Evolutionary conservation across 169 alveolate genomes (phyloP).

Genomic region (Hepatocystis sp.): DNA sequence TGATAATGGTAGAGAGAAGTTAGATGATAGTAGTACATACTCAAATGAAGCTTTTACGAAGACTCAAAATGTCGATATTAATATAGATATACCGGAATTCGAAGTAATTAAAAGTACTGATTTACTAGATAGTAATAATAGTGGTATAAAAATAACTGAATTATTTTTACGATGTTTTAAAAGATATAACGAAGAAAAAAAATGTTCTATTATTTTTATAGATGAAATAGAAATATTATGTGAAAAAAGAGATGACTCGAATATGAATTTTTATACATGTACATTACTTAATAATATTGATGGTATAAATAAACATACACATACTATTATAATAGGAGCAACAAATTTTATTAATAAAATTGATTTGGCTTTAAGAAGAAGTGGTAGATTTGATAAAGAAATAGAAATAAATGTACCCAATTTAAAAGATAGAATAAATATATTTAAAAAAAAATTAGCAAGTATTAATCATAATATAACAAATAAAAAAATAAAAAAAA

Average conservation of each 20-base stretch:
- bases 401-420: slow-evolving; percentile 95
- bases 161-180: slow-evolving; percentile 51
- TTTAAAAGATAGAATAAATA: slow-evolving; percentile 90
- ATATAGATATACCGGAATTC: slow-evolving; percentile 44
- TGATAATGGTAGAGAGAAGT: no score
- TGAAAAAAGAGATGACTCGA: slow-evolving; percentile 73
- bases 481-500: slow-evolving; percentile 65
- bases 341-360: slow-evolving; percentile 93
- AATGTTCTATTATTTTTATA: slow-evolving; percentile 79
- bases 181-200: slow-evolving; percentile 63
- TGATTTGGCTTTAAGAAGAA: slow-evolving; percentile 95
- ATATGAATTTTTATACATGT: slow-evolving; percentile 49
- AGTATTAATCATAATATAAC: slow-evolving; percentile 78
- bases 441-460: slow-evolving; percentile 82
- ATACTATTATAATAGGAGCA: slow-evolving; percentile 92
- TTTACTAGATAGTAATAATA: slow-evolving; percentile 42
- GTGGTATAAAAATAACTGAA: slow-evolving; percentile 51
- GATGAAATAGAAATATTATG: slow-evolving; percentile 86
- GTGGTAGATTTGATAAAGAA: slow-evolving; percentile 98
- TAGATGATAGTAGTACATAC: no score
- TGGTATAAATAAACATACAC: slow-evolving; percentile 54
- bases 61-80: neutral
- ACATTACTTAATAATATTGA: slow-evolving; percentile 60
- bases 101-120: slow-evolving; percentile 59
- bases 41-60: no score